Conservation (phyloP, 495 filamentous ascomycete genomes). For the Penicillium egyptiacum region DNA sequence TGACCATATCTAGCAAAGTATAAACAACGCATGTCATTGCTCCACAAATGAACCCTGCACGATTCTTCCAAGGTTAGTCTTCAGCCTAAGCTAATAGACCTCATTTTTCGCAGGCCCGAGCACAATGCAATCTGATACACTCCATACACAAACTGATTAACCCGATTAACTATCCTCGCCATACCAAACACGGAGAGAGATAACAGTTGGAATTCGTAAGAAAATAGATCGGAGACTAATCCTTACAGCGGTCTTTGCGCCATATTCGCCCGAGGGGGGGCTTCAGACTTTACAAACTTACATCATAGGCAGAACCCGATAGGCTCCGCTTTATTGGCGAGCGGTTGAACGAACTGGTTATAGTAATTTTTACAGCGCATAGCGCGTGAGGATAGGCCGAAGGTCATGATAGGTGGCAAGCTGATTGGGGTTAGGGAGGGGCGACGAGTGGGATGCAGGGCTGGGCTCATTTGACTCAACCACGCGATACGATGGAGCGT, state of each 20-base stretch:
- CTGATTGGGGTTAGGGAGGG: conserved; percentile 14
- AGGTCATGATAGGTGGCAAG: conserved; percentile 1
- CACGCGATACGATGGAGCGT: conserved; percentile 23
- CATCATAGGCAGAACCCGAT: not conserved
- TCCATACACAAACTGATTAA: conserved; percentile 1
- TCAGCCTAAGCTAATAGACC: not conserved
- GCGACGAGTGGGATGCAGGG: conserved; percentile 9
- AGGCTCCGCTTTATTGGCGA: conserved; percentile 18
- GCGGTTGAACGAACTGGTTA: conserved; percentile 17
- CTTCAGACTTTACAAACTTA: not conserved
- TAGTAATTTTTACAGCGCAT: conserved; percentile 16
- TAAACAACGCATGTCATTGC: conserved; percentile 13
- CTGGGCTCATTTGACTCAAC: conserved; percentile 29
- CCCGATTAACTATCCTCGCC: not conserved
- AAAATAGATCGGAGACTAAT: conserved; percentile 22
- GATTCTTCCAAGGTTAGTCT: not conserved
- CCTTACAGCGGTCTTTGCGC: not conserved
- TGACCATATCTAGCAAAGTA: conserved; percentile 2
- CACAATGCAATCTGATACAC: conserved; percentile 6
- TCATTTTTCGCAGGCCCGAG: conserved; percentile 14
- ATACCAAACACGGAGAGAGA: conserved; percentile 2
- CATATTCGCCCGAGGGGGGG: not conserved
- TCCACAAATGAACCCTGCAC: conserved; percentile 10
- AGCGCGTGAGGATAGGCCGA: conserved; percentile 24
- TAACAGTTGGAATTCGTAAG: conserved; percentile 9